Evolutionary conservation across 2,329 filamentous ascomycete species (phyloP).

Genomic region (Ophiocordyceps camponoti-floridani): DNA sequence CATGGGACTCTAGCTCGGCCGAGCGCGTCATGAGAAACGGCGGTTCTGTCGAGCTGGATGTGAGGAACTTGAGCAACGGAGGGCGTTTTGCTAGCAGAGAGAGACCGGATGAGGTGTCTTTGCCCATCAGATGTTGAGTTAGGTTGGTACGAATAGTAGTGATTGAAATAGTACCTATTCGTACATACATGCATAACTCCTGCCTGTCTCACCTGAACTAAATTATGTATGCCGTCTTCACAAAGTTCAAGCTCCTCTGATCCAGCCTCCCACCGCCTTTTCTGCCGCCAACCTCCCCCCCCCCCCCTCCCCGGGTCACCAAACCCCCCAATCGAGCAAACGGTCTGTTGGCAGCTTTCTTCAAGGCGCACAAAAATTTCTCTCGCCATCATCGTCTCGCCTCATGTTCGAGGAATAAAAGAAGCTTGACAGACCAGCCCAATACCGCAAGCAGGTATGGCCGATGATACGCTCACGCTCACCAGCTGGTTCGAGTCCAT

Average conservation of each 20-base stretch:
- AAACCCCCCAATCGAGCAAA: background rate
- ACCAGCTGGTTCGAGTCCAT: constrained; percentile 3
- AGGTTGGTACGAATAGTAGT: too few relatives aligned
- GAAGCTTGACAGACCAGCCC: too few relatives aligned
- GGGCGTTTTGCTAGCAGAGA: background rate
- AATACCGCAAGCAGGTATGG: background rate
- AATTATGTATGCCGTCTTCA: too few relatives aligned
- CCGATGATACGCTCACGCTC: background rate
- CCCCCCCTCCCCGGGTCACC: background rate
- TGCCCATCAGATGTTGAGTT: too few relatives aligned
- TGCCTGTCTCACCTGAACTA: background rate
- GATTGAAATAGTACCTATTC: background rate
- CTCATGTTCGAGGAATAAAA: too few relatives aligned
- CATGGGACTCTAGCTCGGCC: background rate
- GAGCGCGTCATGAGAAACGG: background rate
- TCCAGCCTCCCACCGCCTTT: background rate
- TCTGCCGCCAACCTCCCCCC: background rate
- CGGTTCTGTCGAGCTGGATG: background rate
- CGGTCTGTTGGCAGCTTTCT: background rate
- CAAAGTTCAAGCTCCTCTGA: background rate
- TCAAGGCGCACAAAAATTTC: background rate
- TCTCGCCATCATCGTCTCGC: background rate
- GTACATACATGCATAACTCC: background rate
- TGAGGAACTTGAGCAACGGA: background rate
- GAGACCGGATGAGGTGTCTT: too few relatives aligned